A percentile compares a stretch with the other conserved stretches of the same genome.
These are phyloP conservation scores for Colletotrichum falcatum DNA, from an alignment of 2,329 filamentous ascomycete species.

Conservation along the genomic window DNA sequence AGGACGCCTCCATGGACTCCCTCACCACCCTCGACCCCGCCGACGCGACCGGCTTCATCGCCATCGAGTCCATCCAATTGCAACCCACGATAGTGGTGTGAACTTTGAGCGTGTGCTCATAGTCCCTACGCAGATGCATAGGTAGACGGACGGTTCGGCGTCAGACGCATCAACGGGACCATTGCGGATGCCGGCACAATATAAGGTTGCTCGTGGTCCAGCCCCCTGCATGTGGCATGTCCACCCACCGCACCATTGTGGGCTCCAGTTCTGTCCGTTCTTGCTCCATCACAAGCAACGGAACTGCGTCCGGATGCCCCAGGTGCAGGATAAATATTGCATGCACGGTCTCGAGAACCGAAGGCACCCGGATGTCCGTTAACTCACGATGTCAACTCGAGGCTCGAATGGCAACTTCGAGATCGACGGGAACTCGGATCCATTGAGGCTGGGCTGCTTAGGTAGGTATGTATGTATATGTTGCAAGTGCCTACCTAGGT, in stretches of 20 bases:
- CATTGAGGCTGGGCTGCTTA: neutral
- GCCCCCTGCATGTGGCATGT: neutral
- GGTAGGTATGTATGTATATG: neutral
- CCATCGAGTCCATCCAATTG: slow-evolving; percentile 77
- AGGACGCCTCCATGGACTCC: slow-evolving; percentile 63
- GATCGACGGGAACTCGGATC: neutral
- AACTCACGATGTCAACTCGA: no score
- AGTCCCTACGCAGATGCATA: neutral
- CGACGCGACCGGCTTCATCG: slow-evolving; percentile 68
- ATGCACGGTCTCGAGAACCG: neutral
- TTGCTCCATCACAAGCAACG: neutral
- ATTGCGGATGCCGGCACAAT: neutral
- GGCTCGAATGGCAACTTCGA: no score
- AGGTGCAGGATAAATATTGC: neutral
- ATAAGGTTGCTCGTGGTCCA: neutral
- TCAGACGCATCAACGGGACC: neutral
- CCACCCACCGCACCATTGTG: neutral
- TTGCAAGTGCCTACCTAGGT: neutral
- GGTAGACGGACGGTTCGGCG: neutral
- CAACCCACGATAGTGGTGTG: no score
- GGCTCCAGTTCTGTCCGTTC: neutral
- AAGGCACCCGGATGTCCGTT: neutral
- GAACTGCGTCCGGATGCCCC: neutral
- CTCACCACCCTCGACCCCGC: slow-evolving; percentile 57
- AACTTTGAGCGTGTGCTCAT: no score